Evolutionary conservation across 306 rosid species (phyloP).

Genomic region (Prunus davidiana): DNA sequence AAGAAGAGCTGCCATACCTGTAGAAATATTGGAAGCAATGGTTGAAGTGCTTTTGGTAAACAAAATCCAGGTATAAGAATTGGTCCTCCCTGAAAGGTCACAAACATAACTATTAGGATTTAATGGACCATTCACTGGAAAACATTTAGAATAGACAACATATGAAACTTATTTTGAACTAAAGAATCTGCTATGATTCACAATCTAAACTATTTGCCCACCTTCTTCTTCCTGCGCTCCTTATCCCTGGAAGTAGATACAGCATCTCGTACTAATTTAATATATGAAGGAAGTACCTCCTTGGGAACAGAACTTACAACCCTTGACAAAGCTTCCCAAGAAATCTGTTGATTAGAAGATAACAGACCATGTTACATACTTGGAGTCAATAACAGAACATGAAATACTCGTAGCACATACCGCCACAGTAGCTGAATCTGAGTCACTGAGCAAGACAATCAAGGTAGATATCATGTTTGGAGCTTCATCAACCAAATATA

Average conservation of each 20-base stretch:
- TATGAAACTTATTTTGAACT: background rate
- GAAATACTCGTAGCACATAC: slow-evolving; percentile 42
- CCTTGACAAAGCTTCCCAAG: slow-evolving; percentile 93
- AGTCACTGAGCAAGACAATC: slow-evolving; percentile 82
- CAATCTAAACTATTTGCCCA: slow-evolving; percentile 27
- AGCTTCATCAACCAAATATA: slow-evolving; percentile 91
- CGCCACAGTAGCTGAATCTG: slow-evolving; percentile 73
- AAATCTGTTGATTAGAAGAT: slow-evolving; percentile 45
- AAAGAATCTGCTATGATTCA: background rate
- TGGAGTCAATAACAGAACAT: slow-evolving; percentile 19
- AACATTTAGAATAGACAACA: background rate
- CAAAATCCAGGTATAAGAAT: slow-evolving; percentile 88
- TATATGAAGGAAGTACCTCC: slow-evolving; percentile 86
- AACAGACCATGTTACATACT: slow-evolving; percentile 14
- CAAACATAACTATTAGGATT: slow-evolving; percentile 9
- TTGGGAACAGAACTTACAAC: slow-evolving; percentile 79
- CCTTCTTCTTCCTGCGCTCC: slow-evolving; percentile 96
- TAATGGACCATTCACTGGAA: background rate
- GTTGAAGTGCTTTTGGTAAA: slow-evolving; percentile 96
- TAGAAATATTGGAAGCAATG: slow-evolving; percentile 89
- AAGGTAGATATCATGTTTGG: slow-evolving; percentile 84
- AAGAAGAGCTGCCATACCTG: slow-evolving; percentile 50
- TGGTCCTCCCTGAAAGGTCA: slow-evolving; percentile 81
- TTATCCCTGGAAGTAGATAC: slow-evolving; percentile 92
- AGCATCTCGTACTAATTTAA: slow-evolving; percentile 93